Conservation (phyloP, 306 rosid genomes). For the Styphnolobium japonicum region DNA sequence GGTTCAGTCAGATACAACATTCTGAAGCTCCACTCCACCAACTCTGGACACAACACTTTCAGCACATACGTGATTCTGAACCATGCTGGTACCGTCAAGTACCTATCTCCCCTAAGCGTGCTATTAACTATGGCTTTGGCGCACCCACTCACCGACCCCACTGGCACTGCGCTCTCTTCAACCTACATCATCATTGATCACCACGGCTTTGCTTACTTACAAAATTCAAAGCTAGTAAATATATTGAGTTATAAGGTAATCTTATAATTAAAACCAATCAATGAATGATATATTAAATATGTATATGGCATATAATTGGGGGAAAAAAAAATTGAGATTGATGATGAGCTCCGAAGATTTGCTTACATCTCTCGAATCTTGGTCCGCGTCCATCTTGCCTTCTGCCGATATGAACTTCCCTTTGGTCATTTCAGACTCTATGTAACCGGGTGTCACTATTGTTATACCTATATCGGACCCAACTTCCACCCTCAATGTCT, state of each 20-base stretch:
- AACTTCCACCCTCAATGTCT: constrained; percentile 60
- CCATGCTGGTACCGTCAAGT: constrained; percentile 22
- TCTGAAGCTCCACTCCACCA: constrained; percentile 27
- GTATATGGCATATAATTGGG: background rate
- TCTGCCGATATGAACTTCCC: constrained; percentile 41
- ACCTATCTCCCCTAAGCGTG: constrained; percentile 29
- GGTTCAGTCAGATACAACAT: background rate
- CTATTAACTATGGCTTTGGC: constrained; percentile 24
- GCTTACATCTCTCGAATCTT: constrained; percentile 61
- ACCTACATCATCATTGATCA: background rate
- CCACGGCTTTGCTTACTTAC: background rate
- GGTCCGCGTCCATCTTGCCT: constrained; percentile 42
- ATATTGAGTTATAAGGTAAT: background rate
- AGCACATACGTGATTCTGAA: constrained; percentile 20
- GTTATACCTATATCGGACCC: constrained; percentile 51
- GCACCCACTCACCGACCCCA: constrained; percentile 26
- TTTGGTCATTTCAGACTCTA: constrained; percentile 60
- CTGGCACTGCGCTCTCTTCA: constrained; percentile 28
- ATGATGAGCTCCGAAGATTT: background rate
- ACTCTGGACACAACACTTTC: constrained; percentile 26
- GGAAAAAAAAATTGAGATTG: background rate
- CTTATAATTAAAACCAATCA: background rate
- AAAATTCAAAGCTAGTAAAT: too few species aligned
- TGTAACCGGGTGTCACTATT: constrained; percentile 59
- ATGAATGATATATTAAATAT: background rate